Conservation (phyloP, 306 rosid genomes). For the Gillenia trifoliata region DNA sequence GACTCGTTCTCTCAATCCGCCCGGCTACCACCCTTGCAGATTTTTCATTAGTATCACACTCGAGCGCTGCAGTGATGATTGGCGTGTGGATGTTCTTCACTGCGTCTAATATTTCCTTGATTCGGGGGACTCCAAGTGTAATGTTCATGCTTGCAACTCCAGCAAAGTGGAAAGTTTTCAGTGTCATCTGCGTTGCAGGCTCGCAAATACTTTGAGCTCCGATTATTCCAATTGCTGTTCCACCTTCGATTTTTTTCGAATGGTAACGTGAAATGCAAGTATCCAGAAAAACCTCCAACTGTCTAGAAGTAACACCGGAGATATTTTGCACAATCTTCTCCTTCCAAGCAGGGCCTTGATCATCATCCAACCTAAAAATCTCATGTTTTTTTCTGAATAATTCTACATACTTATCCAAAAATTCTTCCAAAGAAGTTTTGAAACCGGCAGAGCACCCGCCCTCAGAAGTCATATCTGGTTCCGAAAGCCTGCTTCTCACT, state of each 20-base stretch:
- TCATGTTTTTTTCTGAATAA: constrained; percentile 25
- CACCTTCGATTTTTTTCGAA: constrained; percentile 70
- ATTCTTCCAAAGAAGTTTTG: constrained; percentile 44
- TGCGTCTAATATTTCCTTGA: constrained; percentile 86
- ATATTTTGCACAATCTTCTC: constrained; percentile 47
- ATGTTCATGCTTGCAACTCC: constrained; percentile 99
- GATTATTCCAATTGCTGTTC: constrained; percentile 87
- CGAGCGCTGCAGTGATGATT: constrained; percentile 71
- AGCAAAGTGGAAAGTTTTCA: constrained; percentile 95
- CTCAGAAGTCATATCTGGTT: constrained; percentile 44
- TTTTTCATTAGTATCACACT: constrained; percentile 43
- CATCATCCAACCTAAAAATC: constrained; percentile 8
- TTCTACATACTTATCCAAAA: constrained; percentile 40
- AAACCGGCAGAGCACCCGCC: constrained; percentile 55
- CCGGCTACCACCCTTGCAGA: constrained; percentile 68
- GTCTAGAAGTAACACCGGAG: constrained; percentile 59
- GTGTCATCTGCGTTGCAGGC: constrained; percentile 96
- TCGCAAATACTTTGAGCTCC: constrained; percentile 99
- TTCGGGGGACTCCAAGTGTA: constrained; percentile 94
- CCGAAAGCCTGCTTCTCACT: constrained; percentile 52
- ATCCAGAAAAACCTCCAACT: constrained; percentile 71
- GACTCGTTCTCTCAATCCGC: constrained; percentile 83
- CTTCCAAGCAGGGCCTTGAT: constrained; percentile 17
- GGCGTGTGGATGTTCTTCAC: constrained; percentile 73
- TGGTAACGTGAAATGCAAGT: constrained; percentile 78